Conservation (phyloP, 495 filamentous ascomycete genomes). For the Lasiosphaeria hispida region DNA sequence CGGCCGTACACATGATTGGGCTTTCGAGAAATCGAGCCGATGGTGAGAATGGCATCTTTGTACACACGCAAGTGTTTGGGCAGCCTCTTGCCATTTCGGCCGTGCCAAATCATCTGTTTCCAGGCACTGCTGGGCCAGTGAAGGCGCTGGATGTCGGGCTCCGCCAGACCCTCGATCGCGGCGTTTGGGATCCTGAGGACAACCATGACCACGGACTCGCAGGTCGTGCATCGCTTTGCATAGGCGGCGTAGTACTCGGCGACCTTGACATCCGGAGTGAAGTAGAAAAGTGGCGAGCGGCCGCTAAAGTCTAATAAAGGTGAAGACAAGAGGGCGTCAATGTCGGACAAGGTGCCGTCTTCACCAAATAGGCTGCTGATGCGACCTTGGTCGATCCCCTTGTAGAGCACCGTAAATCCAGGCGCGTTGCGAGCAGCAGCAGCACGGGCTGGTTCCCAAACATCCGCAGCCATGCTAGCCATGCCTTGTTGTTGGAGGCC, state of each 20-base stretch:
- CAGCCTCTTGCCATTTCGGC: slow-evolving; percentile 3
- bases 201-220: slow-evolving; percentile 11
- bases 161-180: slow-evolving; percentile 15
- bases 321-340: no score
- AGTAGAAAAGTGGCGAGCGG: slow-evolving; percentile 12
- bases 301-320: no score
- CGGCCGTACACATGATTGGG: no score
- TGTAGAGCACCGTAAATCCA: slow-evolving; percentile 5
- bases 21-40: no score
- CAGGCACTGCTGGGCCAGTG: slow-evolving; percentile 13
- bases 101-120: slow-evolving; percentile 15
- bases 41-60: no score
- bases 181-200: slow-evolving; percentile 14
- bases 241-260: slow-evolving; percentile 18
- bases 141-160: no score
- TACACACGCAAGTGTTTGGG: slow-evolving; percentile 1
- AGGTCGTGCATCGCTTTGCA: slow-evolving; percentile 15
- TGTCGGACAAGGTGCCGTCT: not conserved
- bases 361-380: slow-evolving; percentile 2
- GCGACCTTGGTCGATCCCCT: slow-evolving; percentile 7
- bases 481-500: slow-evolving; percentile 4
- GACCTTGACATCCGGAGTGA: slow-evolving; percentile 6
- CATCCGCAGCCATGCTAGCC: not conserved
- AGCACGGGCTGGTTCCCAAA: slow-evolving; percentile 2
- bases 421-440: not conserved